Conservation (phyloP, 2,329 filamentous ascomycete species). For the Trichoderma polysporum region DNA sequence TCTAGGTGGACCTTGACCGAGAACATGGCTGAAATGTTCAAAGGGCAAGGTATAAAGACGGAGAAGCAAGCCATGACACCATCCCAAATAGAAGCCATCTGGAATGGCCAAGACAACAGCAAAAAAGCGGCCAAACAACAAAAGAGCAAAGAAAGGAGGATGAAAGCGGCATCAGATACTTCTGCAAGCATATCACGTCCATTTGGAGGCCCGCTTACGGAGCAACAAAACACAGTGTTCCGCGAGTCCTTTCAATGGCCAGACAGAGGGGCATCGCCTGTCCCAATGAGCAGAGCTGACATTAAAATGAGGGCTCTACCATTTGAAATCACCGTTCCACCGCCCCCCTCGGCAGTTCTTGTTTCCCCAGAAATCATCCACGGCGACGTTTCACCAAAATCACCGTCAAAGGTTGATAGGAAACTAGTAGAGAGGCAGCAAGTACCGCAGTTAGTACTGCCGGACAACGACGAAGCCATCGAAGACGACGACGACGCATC, state of each 20-base stretch:
- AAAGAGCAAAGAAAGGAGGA: conserved; percentile 9
- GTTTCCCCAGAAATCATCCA: conserved; percentile 14
- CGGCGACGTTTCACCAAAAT: conserved; percentile 15
- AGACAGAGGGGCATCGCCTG: neutral
- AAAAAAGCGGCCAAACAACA: conserved; percentile 7
- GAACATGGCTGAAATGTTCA: conserved; percentile 58
- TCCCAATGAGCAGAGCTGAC: conserved; percentile 11
- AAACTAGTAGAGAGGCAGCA: neutral
- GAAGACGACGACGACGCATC: conserved; percentile 19
- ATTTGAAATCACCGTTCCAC: conserved; percentile 19
- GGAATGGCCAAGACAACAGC: conserved; percentile 20
- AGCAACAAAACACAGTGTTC: neutral
- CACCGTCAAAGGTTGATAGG: conserved; percentile 12
- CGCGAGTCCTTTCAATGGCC: conserved; percentile 16
- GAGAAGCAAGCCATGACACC: conserved; percentile 58
- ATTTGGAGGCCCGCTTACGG: neutral
- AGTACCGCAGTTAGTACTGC: neutral
- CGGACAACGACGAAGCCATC: neutral
- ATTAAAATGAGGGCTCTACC: conserved; percentile 11
- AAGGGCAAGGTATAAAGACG: conserved; percentile 55
- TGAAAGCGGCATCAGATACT: conserved; percentile 12
- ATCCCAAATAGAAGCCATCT: conserved; percentile 44
- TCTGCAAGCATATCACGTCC: neutral
- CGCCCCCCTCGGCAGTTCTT: conserved; percentile 12
- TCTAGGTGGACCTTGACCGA: conserved; percentile 55